These are phyloP conservation scores for Ganoderma meredithae DNA, from an alignment of 1,284 basidiomycete genomes.

Conservation along the genomic window DNA sequence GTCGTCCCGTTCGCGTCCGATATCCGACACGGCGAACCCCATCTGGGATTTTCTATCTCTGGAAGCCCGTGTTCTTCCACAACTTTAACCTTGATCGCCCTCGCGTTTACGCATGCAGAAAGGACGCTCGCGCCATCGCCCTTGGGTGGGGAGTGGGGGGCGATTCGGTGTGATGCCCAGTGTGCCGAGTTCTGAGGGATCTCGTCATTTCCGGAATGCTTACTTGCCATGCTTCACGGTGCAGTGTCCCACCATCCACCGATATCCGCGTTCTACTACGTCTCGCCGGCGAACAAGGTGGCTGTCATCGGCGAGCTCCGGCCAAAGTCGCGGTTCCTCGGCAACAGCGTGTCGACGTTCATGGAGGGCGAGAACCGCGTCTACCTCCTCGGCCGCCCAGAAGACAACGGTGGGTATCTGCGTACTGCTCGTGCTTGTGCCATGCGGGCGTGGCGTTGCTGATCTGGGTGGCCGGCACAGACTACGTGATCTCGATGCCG, in stretches of 20 bases:
- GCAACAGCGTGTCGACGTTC: constrained; percentile 93
- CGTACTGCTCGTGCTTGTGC: no score
- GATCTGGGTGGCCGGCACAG: constrained; percentile 42
- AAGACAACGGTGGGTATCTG: constrained; percentile 76
- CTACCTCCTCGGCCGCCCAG: constrained; percentile 78
- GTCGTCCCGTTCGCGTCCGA: neutral
- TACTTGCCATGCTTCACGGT: neutral
- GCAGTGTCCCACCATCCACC: constrained; percentile 94
- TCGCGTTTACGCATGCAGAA: neutral
- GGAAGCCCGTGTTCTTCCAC: neutral
- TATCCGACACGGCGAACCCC: neutral
- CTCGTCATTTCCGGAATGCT: neutral
- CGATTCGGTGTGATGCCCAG: neutral
- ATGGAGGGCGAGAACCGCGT: constrained; percentile 98
- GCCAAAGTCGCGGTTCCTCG: constrained; percentile 96
- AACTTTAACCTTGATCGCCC: neutral
- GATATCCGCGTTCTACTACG: constrained; percentile 96
- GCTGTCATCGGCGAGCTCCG: constrained; percentile 92
- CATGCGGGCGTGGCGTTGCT: no score
- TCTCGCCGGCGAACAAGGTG: constrained; percentile 89
- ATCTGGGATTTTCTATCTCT: neutral
- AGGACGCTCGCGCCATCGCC: neutral
- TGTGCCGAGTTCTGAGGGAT: no score
- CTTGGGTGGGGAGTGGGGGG: no score
- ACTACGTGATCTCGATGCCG: constrained; percentile 92